Percentiles rank a stretch among this genome's conserved stretches.
Evolutionary conservation across 495 filamentous ascomycete genomes (phyloP).

Genomic region (Chaetomium fimeti): DNA sequence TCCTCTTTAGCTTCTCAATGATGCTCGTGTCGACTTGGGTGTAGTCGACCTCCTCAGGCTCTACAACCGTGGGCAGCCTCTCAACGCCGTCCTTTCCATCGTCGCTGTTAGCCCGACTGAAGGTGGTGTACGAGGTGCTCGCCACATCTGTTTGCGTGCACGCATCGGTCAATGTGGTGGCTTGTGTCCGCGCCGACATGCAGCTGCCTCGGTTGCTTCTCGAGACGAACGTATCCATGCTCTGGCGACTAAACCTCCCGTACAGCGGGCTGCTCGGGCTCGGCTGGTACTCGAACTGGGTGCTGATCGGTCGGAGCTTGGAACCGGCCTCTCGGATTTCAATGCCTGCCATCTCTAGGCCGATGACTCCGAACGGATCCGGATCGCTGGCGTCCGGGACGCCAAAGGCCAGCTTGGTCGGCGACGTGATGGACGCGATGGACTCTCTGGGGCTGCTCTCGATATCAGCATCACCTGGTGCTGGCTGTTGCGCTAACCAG

Average conservation of each 20-base stretch:
- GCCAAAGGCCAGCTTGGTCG: conserved; percentile 58
- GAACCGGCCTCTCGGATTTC: conserved; percentile 85
- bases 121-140: conserved; percentile 49
- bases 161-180: conserved; percentile 60
- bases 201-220: conserved; percentile 67
- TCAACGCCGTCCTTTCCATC: conserved; percentile 43
- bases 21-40: conserved; percentile 53
- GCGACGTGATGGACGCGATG: conserved; percentile 24
- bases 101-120: conserved; percentile 50
- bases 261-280: conserved; percentile 75
- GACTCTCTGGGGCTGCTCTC: conserved; percentile 45
- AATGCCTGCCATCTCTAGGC: conserved; percentile 77
- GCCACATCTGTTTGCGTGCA: conserved; percentile 54
- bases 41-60: conserved; percentile 53
- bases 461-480: conserved; percentile 71
- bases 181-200: conserved; percentile 55
- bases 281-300: conserved; percentile 77
- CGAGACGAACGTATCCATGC: conserved; percentile 59
- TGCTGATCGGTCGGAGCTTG: conserved; percentile 62
- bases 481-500: conserved; percentile 54
- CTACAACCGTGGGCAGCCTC: conserved; percentile 40
- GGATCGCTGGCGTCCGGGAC: conserved; percentile 75
- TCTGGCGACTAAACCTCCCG: conserved; percentile 63
- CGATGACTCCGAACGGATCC: conserved; percentile 85
- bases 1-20: conserved; percentile 37